Base-by-base conservation (phyloP, 1,139 yeast species). In the Suhomyces ambrosiae region DNA sequence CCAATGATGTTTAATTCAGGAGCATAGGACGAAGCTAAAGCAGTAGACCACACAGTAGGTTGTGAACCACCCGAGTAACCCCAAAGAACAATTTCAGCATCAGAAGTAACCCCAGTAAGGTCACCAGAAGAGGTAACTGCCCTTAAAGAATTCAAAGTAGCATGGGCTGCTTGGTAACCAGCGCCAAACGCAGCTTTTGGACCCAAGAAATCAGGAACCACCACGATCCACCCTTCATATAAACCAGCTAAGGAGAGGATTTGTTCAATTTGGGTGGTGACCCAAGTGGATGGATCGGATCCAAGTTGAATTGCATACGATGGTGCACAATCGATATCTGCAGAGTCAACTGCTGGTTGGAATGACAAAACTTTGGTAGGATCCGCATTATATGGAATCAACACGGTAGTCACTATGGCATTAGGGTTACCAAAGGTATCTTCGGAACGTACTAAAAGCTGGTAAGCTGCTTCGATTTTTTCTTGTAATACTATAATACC, bases 271-370 rank as follows among this genome's bases (percentile, higher is more conserved):
- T 54, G 52, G 3, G 48, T 26, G 6, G 39, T 40, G 10, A 56
- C 25, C 19, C 58, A 54, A 11, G 41, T 15, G 19, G 18, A 18
- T 10, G 25, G 44, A 4, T 61, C 38, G 8, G 48, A 41, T n/a
- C 59, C 59, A n/a, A 40, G 35, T 30, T 44, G 43, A 14, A 61
- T 45, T 0, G 61, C 54, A 42, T 60, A 65, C 0, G 71, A 65
- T 1, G 67, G 61, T 3, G 68, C 52, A 53, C 73, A 68, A 40
- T 61, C 42, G 2, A 40, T 14, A 16, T 38, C 37, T 2, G 68
- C 49, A 9, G 68, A 44, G 47, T 68, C 71, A 46, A 64, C 56
- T 30, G 69, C 67, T n/a, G 56, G 42, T 40, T 64, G 69, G 44
- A 61, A 65, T 7, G 66, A 54, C 6, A 67, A 47, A 11, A 68